Percentiles rank a stretch among this genome's conserved stretches.
Conservation (phyloP, 2,329 filamentous ascomycete species). For the Fusarium sp. region DNA sequence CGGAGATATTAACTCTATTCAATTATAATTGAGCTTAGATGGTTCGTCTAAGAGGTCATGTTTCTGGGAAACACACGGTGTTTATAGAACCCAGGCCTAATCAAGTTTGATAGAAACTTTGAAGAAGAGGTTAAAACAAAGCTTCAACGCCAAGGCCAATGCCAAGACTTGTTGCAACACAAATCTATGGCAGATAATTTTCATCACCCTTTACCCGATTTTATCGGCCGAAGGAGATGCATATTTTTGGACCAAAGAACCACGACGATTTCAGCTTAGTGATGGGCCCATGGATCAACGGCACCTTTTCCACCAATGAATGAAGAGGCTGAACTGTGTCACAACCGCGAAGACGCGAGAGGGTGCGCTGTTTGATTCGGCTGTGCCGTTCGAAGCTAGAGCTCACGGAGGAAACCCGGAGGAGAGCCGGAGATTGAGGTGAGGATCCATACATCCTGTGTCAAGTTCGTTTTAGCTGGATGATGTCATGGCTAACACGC, state of each 20-base stretch:
- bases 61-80: not conserved
- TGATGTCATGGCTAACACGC: conserved; percentile 27
- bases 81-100: not conserved
- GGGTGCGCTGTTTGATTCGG: conserved; percentile 2
- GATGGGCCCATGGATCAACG: not conserved
- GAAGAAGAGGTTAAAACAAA: conserved; percentile 42
- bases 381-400: conserved; percentile 1
- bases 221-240: conserved; percentile 32
- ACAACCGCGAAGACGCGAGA: conserved; percentile 31
- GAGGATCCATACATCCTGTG: not conserved
- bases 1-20: not conserved
- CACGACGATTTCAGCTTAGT: not conserved
- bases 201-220: conserved; percentile 18
- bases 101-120: conserved; percentile 19
- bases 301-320: conserved; percentile 39
- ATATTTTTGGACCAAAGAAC: conserved; percentile 11
- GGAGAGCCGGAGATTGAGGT: conserved; percentile 32
- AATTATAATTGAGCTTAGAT: not conserved
- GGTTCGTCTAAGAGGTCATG: not conserved
- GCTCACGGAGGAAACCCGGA: conserved; percentile 34
- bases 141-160: conserved; percentile 40
- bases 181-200: conserved; percentile 17
- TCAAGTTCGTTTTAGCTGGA: conserved; percentile 1
- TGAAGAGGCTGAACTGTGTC: not conserved
- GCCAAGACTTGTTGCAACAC: conserved; percentile 37